Percentiles rank a stretch among this genome's conserved stretches.
Evolutionary conservation across 345 rosid genomes (phyloP).

Genomic region (Aquilaria yunnanensis): DNA sequence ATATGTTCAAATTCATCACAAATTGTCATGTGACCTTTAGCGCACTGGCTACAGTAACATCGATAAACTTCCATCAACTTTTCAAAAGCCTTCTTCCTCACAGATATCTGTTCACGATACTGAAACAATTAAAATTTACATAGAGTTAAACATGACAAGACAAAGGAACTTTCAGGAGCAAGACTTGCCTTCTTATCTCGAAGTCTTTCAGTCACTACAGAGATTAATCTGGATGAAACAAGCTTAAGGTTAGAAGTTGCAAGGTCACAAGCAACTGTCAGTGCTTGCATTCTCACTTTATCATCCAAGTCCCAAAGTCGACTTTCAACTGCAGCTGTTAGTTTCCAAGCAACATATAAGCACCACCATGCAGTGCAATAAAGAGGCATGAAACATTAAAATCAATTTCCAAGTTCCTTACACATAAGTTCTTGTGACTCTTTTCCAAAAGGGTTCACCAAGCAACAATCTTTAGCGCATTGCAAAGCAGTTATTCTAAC

Average conservation of each 20-base stretch:
- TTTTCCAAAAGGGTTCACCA: slow-evolving; percentile 48
- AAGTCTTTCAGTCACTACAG: slow-evolving; percentile 70
- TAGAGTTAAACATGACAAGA: neutral
- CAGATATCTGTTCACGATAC: slow-evolving; percentile 49
- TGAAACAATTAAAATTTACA: neutral
- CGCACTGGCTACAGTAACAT: slow-evolving; percentile 71
- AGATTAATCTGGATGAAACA: slow-evolving; percentile 46
- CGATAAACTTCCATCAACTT: slow-evolving; percentile 77
- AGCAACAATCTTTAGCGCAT: slow-evolving; percentile 62
- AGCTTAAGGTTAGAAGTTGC: slow-evolving; percentile 47
- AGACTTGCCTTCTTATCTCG: slow-evolving; percentile 84
- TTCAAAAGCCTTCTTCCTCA: slow-evolving; percentile 79
- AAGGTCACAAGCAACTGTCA: slow-evolving; percentile 70
- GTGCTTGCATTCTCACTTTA: slow-evolving; percentile 73
- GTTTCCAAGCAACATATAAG: slow-evolving; percentile 17
- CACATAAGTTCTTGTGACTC: slow-evolving; percentile 59
- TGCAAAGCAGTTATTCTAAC: slow-evolving; percentile 73
- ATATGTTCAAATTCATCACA: slow-evolving; percentile 67
- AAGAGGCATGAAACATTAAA: slow-evolving; percentile 13
- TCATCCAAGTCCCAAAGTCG: slow-evolving; percentile 86
- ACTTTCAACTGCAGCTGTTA: slow-evolving; percentile 70
- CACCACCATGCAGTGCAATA: slow-evolving; percentile 11
- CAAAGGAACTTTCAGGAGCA: slow-evolving; percentile 1
- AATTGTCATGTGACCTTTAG: slow-evolving; percentile 50
- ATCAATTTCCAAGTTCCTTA: slow-evolving; percentile 27